Evolutionary conservation across 2,329 filamentous ascomycete genomes (phyloP), one percentile per base, ranked within the genome.

Genomic region (Ophiocordyceps camponoti-leonardi): DNA sequence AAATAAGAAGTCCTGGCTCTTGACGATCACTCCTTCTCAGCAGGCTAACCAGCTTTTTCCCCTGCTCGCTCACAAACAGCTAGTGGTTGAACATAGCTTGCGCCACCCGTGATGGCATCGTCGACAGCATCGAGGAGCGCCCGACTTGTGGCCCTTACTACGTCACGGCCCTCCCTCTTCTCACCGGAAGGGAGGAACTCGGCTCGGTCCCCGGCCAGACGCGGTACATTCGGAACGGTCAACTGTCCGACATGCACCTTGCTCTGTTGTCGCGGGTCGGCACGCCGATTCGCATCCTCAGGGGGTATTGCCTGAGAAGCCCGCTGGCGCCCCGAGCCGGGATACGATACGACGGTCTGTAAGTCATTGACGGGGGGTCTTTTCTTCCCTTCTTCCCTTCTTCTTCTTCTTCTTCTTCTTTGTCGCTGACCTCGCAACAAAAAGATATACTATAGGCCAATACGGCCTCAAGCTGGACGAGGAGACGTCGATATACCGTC

Each of bases 81-180:
- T 79, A 71, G 74, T 78, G 73, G 72, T 55, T 74, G 18, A 72
- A 74, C 45, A 60, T 76, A 30, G 67, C 70, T 33, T 76, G 73
- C 50, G 74, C 72, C 2, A 62, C 69, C 48, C 66, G 71, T 26
- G 74, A 78, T 51, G 73, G 74, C 19, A 71, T 77, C 18, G 65
- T 75, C 10, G 61, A 59, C 8, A 65, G 59, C 45, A 61, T 63
- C 13, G 50, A 57, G 3, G 68, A 74, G 49, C 64, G 50, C 14
- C 62, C 69, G 0, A 71, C 70, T 11, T 67, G 61, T 47, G 67
- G 67, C 7, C 59, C 59, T 35, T 72, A 72, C 48, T 65, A 66
- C 10, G 58, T 67, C 42, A 59, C 64, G 2, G 64, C 67, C 1
- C 56, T 77, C n/a, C 69, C 72, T 0, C 60, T 78, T 3, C 55